Percentiles rank a stretch among this genome's conserved stretches.
Conservation (phyloP, 139 green algal genomes). For the Desmodesmus armatus region DNA sequence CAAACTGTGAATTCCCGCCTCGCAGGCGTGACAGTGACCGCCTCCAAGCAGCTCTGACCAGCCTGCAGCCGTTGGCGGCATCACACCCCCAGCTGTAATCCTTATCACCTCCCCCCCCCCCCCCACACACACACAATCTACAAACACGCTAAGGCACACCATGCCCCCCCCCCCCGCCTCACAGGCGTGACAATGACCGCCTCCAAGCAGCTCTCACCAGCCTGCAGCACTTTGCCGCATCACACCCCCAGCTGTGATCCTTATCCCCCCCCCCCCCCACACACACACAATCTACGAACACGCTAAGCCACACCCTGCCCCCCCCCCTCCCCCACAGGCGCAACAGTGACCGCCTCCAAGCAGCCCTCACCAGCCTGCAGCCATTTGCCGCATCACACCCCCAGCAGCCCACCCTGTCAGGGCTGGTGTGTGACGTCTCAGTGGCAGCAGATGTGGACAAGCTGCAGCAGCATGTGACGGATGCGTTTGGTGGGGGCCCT, state of each 20-base stretch:
- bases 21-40: no score
- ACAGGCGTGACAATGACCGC: no score
- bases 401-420: no score
- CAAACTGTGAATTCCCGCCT: no score
- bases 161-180: no score
- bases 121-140: no score
- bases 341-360: conserved; percentile 54
- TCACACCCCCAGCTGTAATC: no score
- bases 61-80: conserved; percentile 44
- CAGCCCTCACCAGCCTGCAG: conserved; percentile 46
- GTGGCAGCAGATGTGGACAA: conserved; percentile 51
- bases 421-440: conserved; percentile 54
- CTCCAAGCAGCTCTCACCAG: not conserved
- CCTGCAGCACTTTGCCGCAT: not conserved
- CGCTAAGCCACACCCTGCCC: no score
- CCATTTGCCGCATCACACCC: no score
- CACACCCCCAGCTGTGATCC: not conserved
- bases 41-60: conserved; percentile 51
- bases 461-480: conserved; percentile 52
- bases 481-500: conserved; percentile 53
- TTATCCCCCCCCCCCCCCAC: not conserved
- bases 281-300: not conserved
- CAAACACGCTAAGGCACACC: no score
- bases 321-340: no score
- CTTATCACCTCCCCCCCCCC: no score